Percentiles rank a stretch among this genome's conserved stretches.
Conservation (phyloP, 192 early-diverging fungal genomes). For the Linnemannia exigua region DNA sequence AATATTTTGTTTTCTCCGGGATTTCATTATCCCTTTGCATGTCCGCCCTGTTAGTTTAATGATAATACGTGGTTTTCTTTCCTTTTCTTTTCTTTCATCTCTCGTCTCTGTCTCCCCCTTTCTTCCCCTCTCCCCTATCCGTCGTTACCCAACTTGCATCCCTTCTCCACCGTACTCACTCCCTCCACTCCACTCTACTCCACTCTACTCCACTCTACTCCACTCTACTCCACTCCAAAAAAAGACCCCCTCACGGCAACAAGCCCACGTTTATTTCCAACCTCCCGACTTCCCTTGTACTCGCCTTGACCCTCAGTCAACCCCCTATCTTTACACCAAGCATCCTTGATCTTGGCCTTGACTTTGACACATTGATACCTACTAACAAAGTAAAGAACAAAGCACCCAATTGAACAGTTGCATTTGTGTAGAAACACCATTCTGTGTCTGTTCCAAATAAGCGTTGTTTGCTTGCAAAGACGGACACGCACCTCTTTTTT, state of each 20-base stretch:
- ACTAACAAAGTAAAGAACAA: neutral
- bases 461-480: too few species aligned
- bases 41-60: neutral
- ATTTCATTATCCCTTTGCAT: constrained; percentile 7
- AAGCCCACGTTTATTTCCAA: neutral
- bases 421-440: too few species aligned
- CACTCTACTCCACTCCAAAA: neutral
- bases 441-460: too few species aligned
- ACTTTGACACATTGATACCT: neutral
- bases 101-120: neutral
- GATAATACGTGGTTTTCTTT: neutral
- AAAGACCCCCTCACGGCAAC: constrained; percentile 5
- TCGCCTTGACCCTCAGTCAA: neutral
- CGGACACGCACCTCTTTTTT: too few species aligned
- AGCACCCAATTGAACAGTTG: neutral
- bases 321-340: neutral
- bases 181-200: neutral
- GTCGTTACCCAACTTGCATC: neutral
- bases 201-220: neutral
- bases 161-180: neutral
- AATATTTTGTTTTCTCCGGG: neutral
- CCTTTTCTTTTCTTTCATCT: neutral
- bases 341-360: too few species aligned
- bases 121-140: neutral
- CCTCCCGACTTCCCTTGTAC: neutral